phyloP scores from a whole-genome alignment of 345 rosid genomes.

The Geranium rotundifolium region DNA sequence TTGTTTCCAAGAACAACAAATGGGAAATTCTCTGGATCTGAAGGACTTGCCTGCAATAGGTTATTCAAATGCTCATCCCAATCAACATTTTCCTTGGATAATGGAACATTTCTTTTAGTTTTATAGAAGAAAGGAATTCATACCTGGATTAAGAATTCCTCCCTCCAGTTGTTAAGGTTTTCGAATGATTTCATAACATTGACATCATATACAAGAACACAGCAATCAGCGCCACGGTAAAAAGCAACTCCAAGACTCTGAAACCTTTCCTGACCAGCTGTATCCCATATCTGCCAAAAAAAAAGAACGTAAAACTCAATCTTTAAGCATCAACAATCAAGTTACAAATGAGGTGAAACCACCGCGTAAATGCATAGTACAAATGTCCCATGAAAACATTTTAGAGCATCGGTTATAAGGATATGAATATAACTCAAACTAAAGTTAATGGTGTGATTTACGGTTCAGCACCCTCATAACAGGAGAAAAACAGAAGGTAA shows the following conservation, averaged over 20 bases:
- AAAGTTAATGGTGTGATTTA: background rate
- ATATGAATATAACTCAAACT: background rate
- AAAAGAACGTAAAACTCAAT: background rate
- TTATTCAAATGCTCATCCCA: slow-evolving; percentile 8
- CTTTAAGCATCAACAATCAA: background rate
- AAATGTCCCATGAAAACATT: background rate
- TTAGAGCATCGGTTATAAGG: background rate
- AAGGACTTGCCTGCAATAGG: slow-evolving; percentile 71
- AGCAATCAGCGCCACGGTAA: slow-evolving; percentile 41
- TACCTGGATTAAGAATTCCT: slow-evolving; percentile 78
- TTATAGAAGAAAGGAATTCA: slow-evolving; percentile 4
- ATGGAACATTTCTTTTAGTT: background rate
- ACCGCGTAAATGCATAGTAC: background rate
- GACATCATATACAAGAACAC: too few species aligned
- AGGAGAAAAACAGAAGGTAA: too few species aligned
- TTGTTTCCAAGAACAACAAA: slow-evolving; percentile 92
- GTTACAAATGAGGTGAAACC: background rate
- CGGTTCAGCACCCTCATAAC: background rate
- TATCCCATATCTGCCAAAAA: slow-evolving; percentile 79
- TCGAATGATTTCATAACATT: slow-evolving; percentile 32
- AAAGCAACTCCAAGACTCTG: slow-evolving; percentile 82
- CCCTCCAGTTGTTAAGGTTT: slow-evolving; percentile 74
- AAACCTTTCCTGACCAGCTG: slow-evolving; percentile 53
- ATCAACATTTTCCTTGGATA: background rate
- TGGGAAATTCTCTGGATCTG: slow-evolving; percentile 96